Evolutionary conservation across 2,329 filamentous ascomycete genomes (phyloP), one percentile per base, ranked within the genome.

Genomic region (Phaeosphaeria sp.): DNA sequence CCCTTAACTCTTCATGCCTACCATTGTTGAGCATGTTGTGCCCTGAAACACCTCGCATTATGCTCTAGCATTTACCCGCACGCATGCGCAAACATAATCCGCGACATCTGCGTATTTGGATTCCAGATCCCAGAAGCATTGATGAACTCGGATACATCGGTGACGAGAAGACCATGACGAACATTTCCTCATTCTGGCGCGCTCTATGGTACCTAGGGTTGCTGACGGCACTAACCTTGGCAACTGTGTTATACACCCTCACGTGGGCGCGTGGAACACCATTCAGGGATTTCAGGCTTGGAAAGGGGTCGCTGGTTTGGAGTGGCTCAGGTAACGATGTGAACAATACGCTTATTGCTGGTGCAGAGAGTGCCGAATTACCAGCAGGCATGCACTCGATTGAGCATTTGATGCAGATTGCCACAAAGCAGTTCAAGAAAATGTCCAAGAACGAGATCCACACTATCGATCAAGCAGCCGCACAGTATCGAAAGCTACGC

Each of bases 401-500:
- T 52, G 73, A 78, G 54, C 64, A 69, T 22, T 67, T 81, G 36
- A 75, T 77, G 46, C 51, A 59, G 3, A 43, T 58, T 17, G 78
- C 76, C 44, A 69, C 80, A 56, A 60, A 60, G 17, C 62, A 72
- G 6, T 74, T 75, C 52, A 55, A 64, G 7, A 52, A 22, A 7
- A 53, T 77, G 9, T 52, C 80, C 22, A 59, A 65, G 7, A 74
- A 73, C 46, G 69, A 82, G 57, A 72, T 77, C 15, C 63, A 68
- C 41, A 74, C 66, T n/a, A 55, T 83, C 1, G 52, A 71, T 13
- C 69, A 72, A 48, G 81, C 81, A 6, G 79, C 81, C 22, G 64
- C 69, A 4, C 73, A 74, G 43, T 84, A 84, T 59, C 71, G 81
- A 11, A 51, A 63, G 23, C 71, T 77, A 13, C 68, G 81, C 43